Conservation (phyloP, 2,329 filamentous ascomycete species). For the Harringtonia aguacate region DNA sequence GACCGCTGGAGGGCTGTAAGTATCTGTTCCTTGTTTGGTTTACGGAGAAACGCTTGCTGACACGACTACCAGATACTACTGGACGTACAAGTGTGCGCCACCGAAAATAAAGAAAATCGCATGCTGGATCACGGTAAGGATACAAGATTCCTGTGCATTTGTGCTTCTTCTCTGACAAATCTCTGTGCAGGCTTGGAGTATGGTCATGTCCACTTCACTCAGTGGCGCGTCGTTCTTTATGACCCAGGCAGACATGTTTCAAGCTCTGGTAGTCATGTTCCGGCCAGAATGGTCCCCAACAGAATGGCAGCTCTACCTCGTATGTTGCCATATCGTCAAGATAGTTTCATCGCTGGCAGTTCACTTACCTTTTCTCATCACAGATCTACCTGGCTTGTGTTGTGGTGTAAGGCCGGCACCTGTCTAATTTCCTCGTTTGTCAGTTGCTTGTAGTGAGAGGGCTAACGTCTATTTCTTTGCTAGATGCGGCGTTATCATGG, state of each 20-base stretch:
- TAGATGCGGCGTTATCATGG: conserved; percentile 2
- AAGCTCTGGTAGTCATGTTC: conserved; percentile 5
- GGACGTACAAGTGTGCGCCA: conserved; percentile 4
- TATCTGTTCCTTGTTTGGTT: no score
- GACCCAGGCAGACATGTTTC: conserved; percentile 6
- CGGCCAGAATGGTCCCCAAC: conserved; percentile 1
- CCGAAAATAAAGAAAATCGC: not conserved
- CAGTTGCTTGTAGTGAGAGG: no score
- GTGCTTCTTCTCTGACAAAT: no score
- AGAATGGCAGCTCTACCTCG: conserved; percentile 2
- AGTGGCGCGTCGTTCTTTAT: conserved; percentile 5
- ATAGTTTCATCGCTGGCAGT: not conserved
- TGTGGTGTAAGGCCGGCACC: not conserved
- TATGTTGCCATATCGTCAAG: not conserved
- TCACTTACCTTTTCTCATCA: no score
- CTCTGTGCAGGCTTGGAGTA: conserved; percentile 5
- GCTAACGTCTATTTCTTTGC: no score
- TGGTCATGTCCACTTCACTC: conserved; percentile 4
- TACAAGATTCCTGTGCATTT: not conserved
- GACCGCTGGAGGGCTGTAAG: conserved; percentile 5
- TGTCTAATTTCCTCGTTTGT: no score
- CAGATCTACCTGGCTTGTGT: conserved; percentile 5
- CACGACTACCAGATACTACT: conserved; percentile 2
- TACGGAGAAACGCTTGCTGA: not conserved
- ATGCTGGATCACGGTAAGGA: conserved; percentile 5